phyloP scores from a whole-genome alignment of 2,329 filamentous ascomycete genomes.

The Sclerotinia borealis region DNA sequence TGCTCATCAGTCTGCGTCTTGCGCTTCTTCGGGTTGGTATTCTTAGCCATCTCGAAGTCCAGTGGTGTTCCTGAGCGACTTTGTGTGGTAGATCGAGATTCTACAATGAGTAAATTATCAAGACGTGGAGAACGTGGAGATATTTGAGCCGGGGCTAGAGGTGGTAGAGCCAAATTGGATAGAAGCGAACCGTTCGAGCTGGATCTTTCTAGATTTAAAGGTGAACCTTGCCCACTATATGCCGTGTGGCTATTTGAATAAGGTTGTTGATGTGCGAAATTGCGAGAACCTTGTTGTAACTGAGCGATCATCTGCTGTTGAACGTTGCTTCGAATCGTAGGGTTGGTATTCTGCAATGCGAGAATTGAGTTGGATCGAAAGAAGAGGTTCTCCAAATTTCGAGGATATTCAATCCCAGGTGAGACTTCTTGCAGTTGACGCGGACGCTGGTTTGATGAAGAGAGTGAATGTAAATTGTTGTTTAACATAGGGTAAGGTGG shows the following conservation, averaged over 20 bases:
- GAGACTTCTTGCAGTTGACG: background rate
- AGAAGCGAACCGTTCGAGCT: background rate
- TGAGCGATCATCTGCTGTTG: slow-evolving; percentile 5
- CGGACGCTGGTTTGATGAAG: background rate
- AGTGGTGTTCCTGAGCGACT: slow-evolving; percentile 9
- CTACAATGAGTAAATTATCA: slow-evolving; percentile 5
- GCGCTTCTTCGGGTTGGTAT: slow-evolving; percentile 15
- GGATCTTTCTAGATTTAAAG: background rate
- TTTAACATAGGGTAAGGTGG: background rate
- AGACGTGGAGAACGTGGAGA: background rate
- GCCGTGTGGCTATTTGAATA: background rate
- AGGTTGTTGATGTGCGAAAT: background rate
- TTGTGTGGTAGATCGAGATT: slow-evolving; percentile 9
- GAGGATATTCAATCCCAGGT: background rate
- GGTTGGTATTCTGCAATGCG: slow-evolving; percentile 3
- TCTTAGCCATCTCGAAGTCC: slow-evolving; percentile 2
- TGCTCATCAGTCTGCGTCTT: slow-evolving; percentile 8
- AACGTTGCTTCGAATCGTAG: background rate
- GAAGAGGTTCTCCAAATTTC: slow-evolving; percentile 6
- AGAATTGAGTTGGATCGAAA: slow-evolving; percentile 1
- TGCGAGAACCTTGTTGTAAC: background rate
- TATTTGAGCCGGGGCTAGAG: background rate
- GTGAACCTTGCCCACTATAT: background rate
- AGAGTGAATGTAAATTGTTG: slow-evolving; percentile 8
- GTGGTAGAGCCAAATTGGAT: background rate